A percentile compares a stretch with the other conserved stretches of the same genome.
Evolutionary conservation across 352 stramenopile genomes (phyloP).

Genomic region (Lagenidium giganteum): DNA sequence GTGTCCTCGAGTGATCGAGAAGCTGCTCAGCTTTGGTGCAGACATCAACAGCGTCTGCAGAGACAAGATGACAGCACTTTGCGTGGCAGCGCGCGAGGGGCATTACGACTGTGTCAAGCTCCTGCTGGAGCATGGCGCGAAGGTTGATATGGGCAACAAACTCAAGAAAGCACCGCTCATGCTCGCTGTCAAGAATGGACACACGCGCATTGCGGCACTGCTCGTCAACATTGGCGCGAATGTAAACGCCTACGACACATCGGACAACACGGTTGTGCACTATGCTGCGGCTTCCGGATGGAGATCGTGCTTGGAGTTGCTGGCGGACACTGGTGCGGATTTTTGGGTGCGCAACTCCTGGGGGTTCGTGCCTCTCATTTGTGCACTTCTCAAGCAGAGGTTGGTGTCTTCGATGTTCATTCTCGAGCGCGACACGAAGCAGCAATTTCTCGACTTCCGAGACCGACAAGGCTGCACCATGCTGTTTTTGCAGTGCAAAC

Average conservation of each 20-base stretch:
- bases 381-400: constrained; percentile 60
- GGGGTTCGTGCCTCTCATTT: constrained; percentile 69
- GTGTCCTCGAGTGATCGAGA: constrained; percentile 34
- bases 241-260: constrained; percentile 72
- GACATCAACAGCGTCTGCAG: constrained; percentile 43
- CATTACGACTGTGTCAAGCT: constrained; percentile 50
- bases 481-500: constrained; percentile 70
- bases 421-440: constrained; percentile 45
- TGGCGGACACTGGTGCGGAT: constrained; percentile 47
- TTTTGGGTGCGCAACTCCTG: constrained; percentile 71
- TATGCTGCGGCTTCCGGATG: constrained; percentile 77
- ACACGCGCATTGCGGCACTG: constrained; percentile 37
- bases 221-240: constrained; percentile 71
- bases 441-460: constrained; percentile 64
- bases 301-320: constrained; percentile 54
- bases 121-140: constrained; percentile 43
- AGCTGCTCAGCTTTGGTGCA: constrained; percentile 43
- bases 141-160: constrained; percentile 63
- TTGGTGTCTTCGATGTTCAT: constrained; percentile 56
- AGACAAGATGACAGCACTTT: constrained; percentile 52
- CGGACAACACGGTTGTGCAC: constrained; percentile 69
- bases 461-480: constrained; percentile 73
- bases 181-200: constrained; percentile 70
- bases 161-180: constrained; percentile 78
- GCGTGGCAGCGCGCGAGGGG: constrained; percentile 49